Evolutionary conservation across 768 basidiomycete species (phyloP), one percentile per base, ranked within the genome.

Genomic region (Tulasnella calospora): DNA sequence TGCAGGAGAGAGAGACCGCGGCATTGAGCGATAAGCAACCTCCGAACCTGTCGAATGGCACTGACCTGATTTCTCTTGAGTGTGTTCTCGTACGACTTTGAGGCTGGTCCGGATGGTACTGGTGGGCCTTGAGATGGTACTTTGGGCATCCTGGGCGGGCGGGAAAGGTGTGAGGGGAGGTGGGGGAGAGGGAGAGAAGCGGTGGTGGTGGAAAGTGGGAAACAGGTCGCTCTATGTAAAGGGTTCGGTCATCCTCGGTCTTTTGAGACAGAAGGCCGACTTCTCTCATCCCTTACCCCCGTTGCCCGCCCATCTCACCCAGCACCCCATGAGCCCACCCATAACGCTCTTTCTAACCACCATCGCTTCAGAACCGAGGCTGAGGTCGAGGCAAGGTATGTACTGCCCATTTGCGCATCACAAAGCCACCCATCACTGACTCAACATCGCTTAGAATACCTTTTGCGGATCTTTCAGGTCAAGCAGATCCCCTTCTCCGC

Each of bases 311-410:
- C 55, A 35, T 27, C 57, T n/a, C 57, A 61, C 30, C 61, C 61
- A 35, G 35, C 33, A 23, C 36, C 35, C 47, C 21, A 80, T 80
- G 80, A 61, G 93, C n/a, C 94, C 94, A 8, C 94, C 94, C 10
- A 91, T 95, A 79, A 89, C 92, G 81, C 82, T 93, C 55, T 95
- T 94, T 83, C 88, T 95, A 76, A 95, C 94, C n/a, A 95, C 94
- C 21, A 95, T 95, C 80, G 92, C 91, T 2, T 93, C 92, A 71
- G 92, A 94, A 82, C 90, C 92, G 1, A 88, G 89, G 73, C 87
- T 95, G 79, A 87, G 94, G 80, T 90, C 92, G 81, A 90, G 92
- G 35, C 94, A 95, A 89, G 93, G 94, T 91, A 41, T 83, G 80
- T 10, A 21, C 46, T 57, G 74, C 75, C 27, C 61, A 9, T 47